Conservation (phyloP, 2,329 filamentous ascomycete genomes). For the Emergomyces africanus region DNA sequence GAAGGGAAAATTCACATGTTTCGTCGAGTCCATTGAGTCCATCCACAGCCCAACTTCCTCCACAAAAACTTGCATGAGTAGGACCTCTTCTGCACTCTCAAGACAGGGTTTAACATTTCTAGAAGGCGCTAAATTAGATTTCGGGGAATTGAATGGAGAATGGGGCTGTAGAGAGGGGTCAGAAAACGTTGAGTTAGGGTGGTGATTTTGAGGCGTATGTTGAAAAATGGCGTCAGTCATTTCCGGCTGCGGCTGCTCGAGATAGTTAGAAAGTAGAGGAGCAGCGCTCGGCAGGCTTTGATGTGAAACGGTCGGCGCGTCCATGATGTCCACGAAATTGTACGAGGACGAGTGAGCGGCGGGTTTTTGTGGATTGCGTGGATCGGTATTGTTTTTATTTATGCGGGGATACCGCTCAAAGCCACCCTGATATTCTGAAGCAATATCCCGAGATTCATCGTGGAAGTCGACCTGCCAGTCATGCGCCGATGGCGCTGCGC, state of each 20-base stretch:
- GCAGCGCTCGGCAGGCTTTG: constrained; percentile 41
- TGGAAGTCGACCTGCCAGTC: constrained; percentile 67
- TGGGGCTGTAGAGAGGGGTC: constrained; percentile 25
- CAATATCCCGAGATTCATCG: constrained; percentile 82
- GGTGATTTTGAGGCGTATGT: constrained; percentile 14
- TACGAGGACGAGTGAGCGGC: constrained; percentile 9
- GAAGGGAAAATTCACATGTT: constrained; percentile 44
- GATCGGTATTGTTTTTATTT: constrained; percentile 25
- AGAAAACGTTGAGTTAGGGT: constrained; percentile 16
- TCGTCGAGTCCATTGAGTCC: constrained; percentile 75
- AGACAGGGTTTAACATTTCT: constrained; percentile 49
- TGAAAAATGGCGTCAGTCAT: constrained; percentile 18
- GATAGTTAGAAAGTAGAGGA: constrained; percentile 35
- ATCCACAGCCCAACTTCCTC: constrained; percentile 89
- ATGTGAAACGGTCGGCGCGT: constrained; percentile 26
- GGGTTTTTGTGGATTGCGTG: neutral
- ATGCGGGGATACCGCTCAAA: constrained; percentile 55
- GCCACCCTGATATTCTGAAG: constrained; percentile 78
- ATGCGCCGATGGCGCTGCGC: constrained; percentile 43
- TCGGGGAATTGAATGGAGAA: constrained; percentile 23
- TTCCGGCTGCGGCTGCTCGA: constrained; percentile 29
- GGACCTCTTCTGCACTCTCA: constrained; percentile 60
- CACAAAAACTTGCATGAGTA: constrained; percentile 87
- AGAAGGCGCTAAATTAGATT: constrained; percentile 28
- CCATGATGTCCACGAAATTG: constrained; percentile 20